Conservation (phyloP, 805 yeast species). For the Pichia gijzeniarum region DNA sequence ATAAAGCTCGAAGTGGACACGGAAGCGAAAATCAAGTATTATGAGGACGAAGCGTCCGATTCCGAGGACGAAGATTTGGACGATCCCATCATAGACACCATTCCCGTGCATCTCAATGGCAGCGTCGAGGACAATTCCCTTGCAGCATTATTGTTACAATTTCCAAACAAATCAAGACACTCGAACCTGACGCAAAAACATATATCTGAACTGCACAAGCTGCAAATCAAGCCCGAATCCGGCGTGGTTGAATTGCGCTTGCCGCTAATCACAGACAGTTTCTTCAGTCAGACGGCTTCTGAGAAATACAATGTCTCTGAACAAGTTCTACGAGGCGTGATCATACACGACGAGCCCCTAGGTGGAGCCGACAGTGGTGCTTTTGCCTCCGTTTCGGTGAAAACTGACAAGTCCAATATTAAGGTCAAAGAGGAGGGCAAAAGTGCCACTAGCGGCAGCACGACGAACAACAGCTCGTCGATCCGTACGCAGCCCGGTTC, state of each 20-base stretch:
- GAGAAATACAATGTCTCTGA: slow-evolving; percentile 48
- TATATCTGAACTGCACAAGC: slow-evolving; percentile 1
- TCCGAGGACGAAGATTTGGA: slow-evolving; percentile 33
- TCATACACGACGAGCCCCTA: slow-evolving; percentile 37
- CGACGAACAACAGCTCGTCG: not conserved
- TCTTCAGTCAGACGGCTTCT: slow-evolving; percentile 59
- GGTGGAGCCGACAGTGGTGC: slow-evolving; percentile 28
- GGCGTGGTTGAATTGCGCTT: slow-evolving; percentile 67
- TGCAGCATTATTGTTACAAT: slow-evolving; percentile 42
- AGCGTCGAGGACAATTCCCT: slow-evolving; percentile 20
- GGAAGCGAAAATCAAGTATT: not conserved
- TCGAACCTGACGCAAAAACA: slow-evolving; percentile 8
- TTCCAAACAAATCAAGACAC: slow-evolving; percentile 46
- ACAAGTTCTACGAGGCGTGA: slow-evolving; percentile 68
- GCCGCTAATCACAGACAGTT: slow-evolving; percentile 62
- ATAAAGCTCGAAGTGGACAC: too few species aligned
- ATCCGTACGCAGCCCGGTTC: slow-evolving; percentile 18
- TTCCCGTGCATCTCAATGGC: slow-evolving; percentile 46
- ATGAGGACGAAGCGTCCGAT: slow-evolving; percentile 5
- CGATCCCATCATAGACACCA: slow-evolving; percentile 56
- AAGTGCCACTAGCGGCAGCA: not conserved
- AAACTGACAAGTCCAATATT: not conserved
- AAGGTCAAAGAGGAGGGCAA: not conserved
- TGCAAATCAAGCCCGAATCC: slow-evolving; percentile 48
- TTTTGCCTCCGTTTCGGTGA: slow-evolving; percentile 1